A percentile compares a stretch with the other conserved stretches of the same genome.
Evolutionary conservation across 1,139 yeast genomes (phyloP).

Genomic region (Fermentozyma sake): DNA sequence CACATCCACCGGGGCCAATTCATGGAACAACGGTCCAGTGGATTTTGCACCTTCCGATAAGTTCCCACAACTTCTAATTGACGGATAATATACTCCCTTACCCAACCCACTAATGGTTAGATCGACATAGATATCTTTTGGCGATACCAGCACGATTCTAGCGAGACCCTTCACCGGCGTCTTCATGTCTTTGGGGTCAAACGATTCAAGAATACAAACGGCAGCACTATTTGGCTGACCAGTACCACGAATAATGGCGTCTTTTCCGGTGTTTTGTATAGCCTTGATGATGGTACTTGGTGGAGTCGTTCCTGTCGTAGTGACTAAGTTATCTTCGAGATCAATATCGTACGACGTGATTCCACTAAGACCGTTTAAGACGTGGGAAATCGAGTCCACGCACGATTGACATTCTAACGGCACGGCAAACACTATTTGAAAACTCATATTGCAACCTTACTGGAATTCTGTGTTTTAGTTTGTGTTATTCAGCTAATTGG

Average conservation of each 20-base stretch:
- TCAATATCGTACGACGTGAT: constrained; percentile 49
- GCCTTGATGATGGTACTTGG: constrained; percentile 67
- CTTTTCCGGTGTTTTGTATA: constrained; percentile 71
- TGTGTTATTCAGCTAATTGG: no score
- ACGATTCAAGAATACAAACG: constrained; percentile 81
- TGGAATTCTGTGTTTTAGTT: no score
- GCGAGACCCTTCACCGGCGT: constrained; percentile 84
- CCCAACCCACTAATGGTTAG: constrained; percentile 70
- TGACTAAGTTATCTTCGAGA: constrained; percentile 52
- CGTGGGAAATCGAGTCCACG: constrained; percentile 53
- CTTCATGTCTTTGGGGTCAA: constrained; percentile 40
- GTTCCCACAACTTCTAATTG: constrained; percentile 69
- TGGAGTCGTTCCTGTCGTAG: constrained; percentile 60
- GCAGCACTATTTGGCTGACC: constrained; percentile 89
- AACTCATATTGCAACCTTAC: no score
- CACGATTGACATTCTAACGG: constrained; percentile 74
- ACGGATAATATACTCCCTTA: constrained; percentile 64
- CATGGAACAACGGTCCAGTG: constrained; percentile 53
- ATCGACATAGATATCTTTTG: constrained; percentile 57
- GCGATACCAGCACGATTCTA: constrained; percentile 68
- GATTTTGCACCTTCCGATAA: constrained; percentile 68
- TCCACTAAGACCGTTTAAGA: constrained; percentile 45
- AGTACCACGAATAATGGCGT: constrained; percentile 88
- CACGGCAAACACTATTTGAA: constrained; percentile 70
- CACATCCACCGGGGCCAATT: constrained; percentile 43